Conservation (phyloP, 441 rosid genomes). For the Cnidoscolus chayamansa region DNA sequence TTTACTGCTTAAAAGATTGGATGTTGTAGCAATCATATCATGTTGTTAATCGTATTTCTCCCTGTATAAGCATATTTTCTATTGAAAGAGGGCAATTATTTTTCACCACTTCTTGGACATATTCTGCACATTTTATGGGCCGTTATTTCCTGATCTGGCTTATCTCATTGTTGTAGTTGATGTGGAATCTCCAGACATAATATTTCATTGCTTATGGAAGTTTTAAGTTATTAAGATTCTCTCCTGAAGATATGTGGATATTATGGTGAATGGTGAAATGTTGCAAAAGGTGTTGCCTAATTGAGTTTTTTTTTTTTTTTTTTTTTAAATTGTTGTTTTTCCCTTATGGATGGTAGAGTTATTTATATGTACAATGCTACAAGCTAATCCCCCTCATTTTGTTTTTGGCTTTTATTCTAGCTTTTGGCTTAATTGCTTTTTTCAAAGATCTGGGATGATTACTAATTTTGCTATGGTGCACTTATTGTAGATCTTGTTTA, state of each 20-base stretch:
- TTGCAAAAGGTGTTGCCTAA: background rate
- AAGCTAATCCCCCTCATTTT: background rate
- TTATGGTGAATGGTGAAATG: background rate
- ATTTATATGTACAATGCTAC: background rate
- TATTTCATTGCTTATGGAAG: conserved; percentile 1
- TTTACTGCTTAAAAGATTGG: background rate
- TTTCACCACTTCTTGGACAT: background rate
- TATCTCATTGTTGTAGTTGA: background rate
- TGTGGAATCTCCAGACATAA: background rate
- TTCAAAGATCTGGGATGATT: background rate
- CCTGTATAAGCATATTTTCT: background rate
- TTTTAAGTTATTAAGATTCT: background rate
- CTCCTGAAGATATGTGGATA: background rate
- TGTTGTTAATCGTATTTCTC: background rate
- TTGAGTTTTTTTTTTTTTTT: background rate
- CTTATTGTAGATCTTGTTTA: background rate
- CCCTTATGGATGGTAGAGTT: background rate
- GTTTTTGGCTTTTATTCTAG: background rate
- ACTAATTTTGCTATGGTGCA: background rate
- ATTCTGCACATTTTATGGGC: background rate
- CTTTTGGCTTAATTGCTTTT: background rate
- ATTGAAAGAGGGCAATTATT: background rate
- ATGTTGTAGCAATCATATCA: background rate
- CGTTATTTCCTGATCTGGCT: background rate
- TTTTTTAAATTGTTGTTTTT: background rate